Evolutionary conservation across 192 early-diverging fungal species (phyloP), one percentile per base, ranked within the genome.

Genomic region (Coemansia sp.): DNA sequence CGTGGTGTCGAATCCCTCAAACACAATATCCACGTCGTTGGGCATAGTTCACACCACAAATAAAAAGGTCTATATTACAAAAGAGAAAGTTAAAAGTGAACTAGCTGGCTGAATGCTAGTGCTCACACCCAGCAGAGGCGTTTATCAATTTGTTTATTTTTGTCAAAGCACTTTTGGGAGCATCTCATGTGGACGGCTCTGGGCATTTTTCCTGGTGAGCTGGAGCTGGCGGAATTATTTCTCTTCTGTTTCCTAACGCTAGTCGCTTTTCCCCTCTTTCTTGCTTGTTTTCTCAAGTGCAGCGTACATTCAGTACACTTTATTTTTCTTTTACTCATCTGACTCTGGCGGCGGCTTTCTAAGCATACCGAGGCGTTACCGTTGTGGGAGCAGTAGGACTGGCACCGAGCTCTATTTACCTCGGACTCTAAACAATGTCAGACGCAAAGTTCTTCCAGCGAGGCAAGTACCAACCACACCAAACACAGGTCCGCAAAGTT

Each of bases 381-480:
- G 41, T 45, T n/a, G 41, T 9, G 48, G 48, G 48, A 49, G 48
- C 48, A 49, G 48, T 49, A 49, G 48, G 48, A 9, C 16, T 9
- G 19, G 48, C 52, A 23, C 29, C 26, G n/a, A 14, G 26, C 24
- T 4, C 26, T 29, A 11, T 54, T 54, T 54, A 54, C 26, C 26
- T 54, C 26, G 16, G 23, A 5, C 29, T 54, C n/a, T 19, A 57
- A 50, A 26, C 26, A 88, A 89, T 90, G 88, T 85, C 86, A 10
- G 88, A 90, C 79, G 88, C 88, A 76, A 89, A 89, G 76, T 90
- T 88, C 74, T 90, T 90, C 65, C 88, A 89, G 68, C 75, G 88
- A 78, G 88, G 88, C 85, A 83, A 74, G 82, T 79, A 75, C 41
- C 41, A 49, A 19, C 18, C 48, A 49, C 48, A 45, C 16, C 3